Conservation (phyloP, 2,329 filamentous ascomycete species). For the Cladosporium sp. region DNA sequence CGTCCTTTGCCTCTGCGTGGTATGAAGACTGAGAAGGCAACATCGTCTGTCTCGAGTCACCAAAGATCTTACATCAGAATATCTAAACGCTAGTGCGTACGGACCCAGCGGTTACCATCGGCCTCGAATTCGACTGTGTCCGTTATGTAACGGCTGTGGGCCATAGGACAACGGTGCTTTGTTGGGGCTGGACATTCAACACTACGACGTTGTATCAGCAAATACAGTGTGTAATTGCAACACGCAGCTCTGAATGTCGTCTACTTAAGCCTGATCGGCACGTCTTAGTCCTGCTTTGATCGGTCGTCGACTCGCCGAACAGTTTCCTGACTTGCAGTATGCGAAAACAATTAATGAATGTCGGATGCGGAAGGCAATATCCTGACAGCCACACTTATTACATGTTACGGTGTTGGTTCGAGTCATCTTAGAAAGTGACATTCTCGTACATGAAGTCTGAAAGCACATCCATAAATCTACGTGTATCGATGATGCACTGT, state of each 20-base stretch:
- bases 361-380: too few relatives aligned
- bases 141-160: not conserved
- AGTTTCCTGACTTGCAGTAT: too few relatives aligned
- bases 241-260: not conserved
- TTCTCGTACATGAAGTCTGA: too few relatives aligned
- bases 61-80: not conserved
- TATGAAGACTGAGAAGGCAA: not conserved
- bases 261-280: not conserved
- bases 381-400: not conserved
- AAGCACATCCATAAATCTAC: too few relatives aligned
- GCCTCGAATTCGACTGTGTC: constrained; percentile 8
- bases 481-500: too few relatives aligned
- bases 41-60: not conserved
- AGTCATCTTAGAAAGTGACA: too few relatives aligned
- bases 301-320: not conserved
- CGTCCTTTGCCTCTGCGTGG: not conserved
- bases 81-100: constrained; percentile 6
- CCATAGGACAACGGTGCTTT: not conserved
- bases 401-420: too few relatives aligned
- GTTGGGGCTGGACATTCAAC: not conserved
- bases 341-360: too few relatives aligned
- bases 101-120: constrained; percentile 15
- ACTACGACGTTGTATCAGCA: not conserved
- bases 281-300: not conserved
- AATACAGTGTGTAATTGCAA: not conserved